phyloP scores from a whole-genome alignment of 352 stramenopile genomes.

The Phytopythium sindhum region DNA sequence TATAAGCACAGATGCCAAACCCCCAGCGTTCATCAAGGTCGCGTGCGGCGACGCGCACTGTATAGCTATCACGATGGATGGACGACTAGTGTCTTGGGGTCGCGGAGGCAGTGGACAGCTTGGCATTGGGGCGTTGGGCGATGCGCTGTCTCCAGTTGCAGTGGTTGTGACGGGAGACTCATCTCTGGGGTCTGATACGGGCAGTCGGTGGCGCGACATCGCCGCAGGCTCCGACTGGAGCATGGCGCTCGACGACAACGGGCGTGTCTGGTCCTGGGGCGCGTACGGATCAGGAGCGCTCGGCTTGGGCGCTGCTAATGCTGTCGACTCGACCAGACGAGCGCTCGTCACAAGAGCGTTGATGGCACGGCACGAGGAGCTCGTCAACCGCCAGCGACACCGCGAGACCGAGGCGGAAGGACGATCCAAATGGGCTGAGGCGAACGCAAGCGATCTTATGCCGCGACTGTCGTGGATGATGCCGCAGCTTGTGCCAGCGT shows the following conservation, averaged over 20 bases:
- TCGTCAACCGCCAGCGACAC: neutral
- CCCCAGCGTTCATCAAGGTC: conserved; percentile 33
- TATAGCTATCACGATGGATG: conserved; percentile 46
- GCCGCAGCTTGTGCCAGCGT: conserved; percentile 41
- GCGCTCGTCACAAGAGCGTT: neutral
- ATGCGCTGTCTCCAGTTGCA: conserved; percentile 26
- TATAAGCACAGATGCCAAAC: neutral
- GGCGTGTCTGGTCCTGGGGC: conserved; percentile 82
- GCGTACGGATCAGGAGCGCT: conserved; percentile 61
- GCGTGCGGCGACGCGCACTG: conserved; percentile 80
- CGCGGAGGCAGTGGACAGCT: conserved; percentile 75
- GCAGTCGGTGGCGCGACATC: conserved; percentile 35
- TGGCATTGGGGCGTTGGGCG: conserved; percentile 46
- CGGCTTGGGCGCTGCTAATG: conserved; percentile 25
- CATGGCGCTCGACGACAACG: conserved; percentile 62
- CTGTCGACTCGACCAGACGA: neutral
- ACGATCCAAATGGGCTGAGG: neutral
- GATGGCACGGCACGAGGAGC: neutral
- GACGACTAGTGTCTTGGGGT: conserved; percentile 76
- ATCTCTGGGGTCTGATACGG: neutral
- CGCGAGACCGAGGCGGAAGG: neutral
- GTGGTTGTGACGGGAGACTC: conserved; percentile 5
- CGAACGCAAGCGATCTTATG: neutral
- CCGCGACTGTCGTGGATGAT: conserved; percentile 38
- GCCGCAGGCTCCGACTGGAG: conserved; percentile 74